These are phyloP conservation scores for Rhizoclosmatium globosum DNA, from an alignment of 192 early-diverging fungal genomes.

Conservation along the genomic window DNA sequence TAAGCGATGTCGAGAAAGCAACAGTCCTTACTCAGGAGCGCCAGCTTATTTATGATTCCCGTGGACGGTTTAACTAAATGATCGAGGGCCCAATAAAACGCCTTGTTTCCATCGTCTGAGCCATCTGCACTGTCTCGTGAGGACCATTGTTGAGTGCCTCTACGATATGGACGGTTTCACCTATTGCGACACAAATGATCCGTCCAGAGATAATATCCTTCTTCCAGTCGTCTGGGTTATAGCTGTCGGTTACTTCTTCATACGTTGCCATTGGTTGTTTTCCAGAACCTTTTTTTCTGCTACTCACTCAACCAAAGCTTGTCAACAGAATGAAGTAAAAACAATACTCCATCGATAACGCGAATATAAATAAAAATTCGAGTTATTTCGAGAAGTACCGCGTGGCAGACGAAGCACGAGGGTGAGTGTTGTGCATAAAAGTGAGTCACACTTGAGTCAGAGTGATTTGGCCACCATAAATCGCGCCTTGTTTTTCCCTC, in stretches of 20 bases:
- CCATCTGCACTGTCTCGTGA: background rate
- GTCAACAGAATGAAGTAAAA: background rate
- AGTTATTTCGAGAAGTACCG: background rate
- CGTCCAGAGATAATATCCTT: constrained; percentile 20
- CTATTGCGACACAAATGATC: constrained; percentile 21
- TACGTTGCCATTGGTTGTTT: background rate
- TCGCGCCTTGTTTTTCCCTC: background rate
- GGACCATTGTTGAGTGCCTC: no score
- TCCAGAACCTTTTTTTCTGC: background rate
- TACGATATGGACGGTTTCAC: background rate
- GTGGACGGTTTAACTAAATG: background rate
- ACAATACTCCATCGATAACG: background rate
- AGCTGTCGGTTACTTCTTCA: constrained; percentile 15
- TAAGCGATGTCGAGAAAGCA: background rate
- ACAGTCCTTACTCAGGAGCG: background rate
- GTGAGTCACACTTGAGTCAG: constrained; percentile 5
- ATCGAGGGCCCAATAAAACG: constrained; percentile 24
- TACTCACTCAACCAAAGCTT: background rate
- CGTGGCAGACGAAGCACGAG: background rate
- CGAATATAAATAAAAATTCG: background rate
- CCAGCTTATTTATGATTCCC: constrained; percentile 19
- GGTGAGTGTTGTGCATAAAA: background rate
- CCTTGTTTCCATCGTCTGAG: constrained; percentile 22
- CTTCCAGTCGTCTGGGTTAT: constrained; percentile 26
- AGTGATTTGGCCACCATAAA: background rate